These are phyloP conservation scores for Fonsecaea monophora DNA, from an alignment of 2,329 filamentous ascomycete genomes.

Conservation along the genomic window DNA sequence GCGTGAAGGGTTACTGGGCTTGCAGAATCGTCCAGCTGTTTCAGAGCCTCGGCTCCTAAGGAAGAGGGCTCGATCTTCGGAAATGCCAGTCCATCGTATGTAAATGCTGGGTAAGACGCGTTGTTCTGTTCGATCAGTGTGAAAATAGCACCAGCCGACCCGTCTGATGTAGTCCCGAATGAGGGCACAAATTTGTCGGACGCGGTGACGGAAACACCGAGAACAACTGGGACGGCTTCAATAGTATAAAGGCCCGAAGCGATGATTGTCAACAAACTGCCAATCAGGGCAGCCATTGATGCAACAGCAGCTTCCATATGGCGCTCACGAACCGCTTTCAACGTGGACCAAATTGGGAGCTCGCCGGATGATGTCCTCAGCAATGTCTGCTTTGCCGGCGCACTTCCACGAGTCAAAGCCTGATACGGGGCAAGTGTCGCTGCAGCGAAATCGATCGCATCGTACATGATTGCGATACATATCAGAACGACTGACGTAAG, in stretches of 20 bases:
- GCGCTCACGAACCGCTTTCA: conserved; percentile 5
- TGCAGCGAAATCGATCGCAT: conserved; percentile 29
- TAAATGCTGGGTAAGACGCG: conserved; percentile 21
- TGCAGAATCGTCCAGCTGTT: not conserved
- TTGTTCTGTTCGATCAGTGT: conserved; percentile 26
- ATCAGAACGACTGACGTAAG: conserved; percentile 13
- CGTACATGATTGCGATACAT: conserved; percentile 27
- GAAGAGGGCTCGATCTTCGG: conserved; percentile 14
- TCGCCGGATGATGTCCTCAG: not conserved
- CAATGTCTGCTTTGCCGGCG: conserved; percentile 1
- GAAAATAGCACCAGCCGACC: conserved; percentile 15
- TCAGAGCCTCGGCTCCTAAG: conserved; percentile 1
- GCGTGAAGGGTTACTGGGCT: not conserved
- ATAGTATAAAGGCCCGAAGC: conserved; percentile 43
- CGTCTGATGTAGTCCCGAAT: conserved; percentile 18
- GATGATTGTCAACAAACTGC: conserved; percentile 36
- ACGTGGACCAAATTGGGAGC: conserved; percentile 7
- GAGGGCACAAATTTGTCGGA: conserved; percentile 38
- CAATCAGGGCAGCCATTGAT: conserved; percentile 33
- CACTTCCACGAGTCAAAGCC: not conserved
- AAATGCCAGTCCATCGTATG: conserved; percentile 27
- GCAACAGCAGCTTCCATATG: conserved; percentile 22
- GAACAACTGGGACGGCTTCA: conserved; percentile 10
- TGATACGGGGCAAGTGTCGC: conserved; percentile 19
- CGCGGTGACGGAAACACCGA: conserved; percentile 31